phyloP scores from a whole-genome alignment of 352 stramenopile species.

The Phytophthora constricta region DNA sequence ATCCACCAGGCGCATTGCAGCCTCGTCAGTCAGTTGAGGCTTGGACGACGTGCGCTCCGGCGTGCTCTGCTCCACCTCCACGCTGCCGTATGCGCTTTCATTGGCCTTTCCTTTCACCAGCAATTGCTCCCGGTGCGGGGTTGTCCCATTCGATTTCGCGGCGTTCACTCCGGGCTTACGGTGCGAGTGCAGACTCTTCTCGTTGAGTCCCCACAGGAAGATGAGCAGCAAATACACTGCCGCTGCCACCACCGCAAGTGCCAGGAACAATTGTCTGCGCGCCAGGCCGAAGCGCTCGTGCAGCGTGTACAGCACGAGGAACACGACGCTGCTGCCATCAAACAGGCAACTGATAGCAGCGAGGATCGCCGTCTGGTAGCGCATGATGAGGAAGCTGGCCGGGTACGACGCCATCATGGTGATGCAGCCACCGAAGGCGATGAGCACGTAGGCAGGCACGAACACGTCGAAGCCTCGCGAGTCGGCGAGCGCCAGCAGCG shows the following conservation, averaged over 20 bases:
- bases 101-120: conserved; percentile 32
- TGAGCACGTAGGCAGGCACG: conserved; percentile 68
- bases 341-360: conserved; percentile 83
- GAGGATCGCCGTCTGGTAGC: conserved; percentile 79
- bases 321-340: conserved; percentile 76
- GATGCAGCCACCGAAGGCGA: conserved; percentile 75
- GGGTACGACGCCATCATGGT: conserved; percentile 87
- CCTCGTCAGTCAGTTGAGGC: conserved; percentile 22
- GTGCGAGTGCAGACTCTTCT: conserved; percentile 50
- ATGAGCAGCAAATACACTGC: conserved; percentile 69
- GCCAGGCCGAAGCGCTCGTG: conserved; percentile 55
- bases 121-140: conserved; percentile 37
- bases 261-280: conserved; percentile 58
- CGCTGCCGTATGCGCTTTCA: conserved; percentile 32
- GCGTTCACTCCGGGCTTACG: conserved; percentile 19
- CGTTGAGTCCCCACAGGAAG: conserved; percentile 81
- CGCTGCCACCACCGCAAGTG: conserved; percentile 47
- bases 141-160: conserved; percentile 17
- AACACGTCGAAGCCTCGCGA: conserved; percentile 81
- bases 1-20: conserved; percentile 56
- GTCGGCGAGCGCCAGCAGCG: conserved; percentile 79
- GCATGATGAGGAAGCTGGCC: conserved; percentile 74
- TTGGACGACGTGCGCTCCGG: conserved; percentile 13
- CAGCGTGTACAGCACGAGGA: conserved; percentile 70
- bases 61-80: conserved; percentile 25